Base-by-base conservation (phyloP, 345 rosid genomes). In the Punica granatum region DNA sequence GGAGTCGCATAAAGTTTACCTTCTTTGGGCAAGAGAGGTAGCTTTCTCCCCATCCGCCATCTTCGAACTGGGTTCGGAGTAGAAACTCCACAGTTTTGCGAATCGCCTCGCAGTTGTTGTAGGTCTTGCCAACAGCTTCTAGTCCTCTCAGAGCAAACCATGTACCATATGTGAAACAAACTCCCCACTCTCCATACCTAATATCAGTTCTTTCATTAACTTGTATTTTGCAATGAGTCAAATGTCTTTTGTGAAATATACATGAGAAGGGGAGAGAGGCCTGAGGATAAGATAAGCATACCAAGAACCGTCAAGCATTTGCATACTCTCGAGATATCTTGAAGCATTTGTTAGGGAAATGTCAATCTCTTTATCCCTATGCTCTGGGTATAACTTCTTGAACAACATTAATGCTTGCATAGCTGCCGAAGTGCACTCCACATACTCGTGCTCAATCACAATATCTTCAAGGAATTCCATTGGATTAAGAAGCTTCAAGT, bases 21-120 rank as follows among this genome's bases (percentile, higher is more conserved):
- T 82, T 79, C 16, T 77, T 60, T 8, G 86, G 84, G 44, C 86
- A 82, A 10, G 86, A 80, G 9, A 63, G 75, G 64, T 70, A 82
- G 62, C 86, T 86, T 73, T 86, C 91, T 41, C 88, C 88, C 91
- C 88, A 86, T 6, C 88, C 86, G 1, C 91, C 91, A 43, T 79
- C 63, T 0, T 68, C 62, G 48, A 44, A 39, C 62, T 86, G 86
- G 8, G 70, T 72, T 37, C 23, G 48, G 16, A 84, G 80, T 5
- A 86, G 82, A 69, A 86, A 86, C 21, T 73, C 70, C 18, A 67
- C 70, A 0, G 2, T 83, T 48, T 67, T 76, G 1, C 79, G 84
- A 48, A 80, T 59, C 3, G 82, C 77, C 18, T 18, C 37, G 14
- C 79, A 70, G 6, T 46, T 76, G 41, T 67, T 11, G 48, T 79